Base-by-base conservation (phyloP, 768 basidiomycete species). In the Trametes punicea region DNA sequence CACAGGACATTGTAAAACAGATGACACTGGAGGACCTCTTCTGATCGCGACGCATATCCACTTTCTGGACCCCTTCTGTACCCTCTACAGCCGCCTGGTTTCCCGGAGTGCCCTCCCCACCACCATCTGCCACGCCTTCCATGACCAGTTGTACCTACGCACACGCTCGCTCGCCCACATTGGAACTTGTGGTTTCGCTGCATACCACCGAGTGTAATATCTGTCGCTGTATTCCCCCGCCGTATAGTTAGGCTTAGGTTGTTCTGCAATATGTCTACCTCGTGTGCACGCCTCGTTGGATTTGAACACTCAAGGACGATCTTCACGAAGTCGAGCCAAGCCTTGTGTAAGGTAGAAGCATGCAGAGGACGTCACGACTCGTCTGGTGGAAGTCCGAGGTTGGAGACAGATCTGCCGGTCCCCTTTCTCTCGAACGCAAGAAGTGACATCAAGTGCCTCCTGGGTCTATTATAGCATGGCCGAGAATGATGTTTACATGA, bases 11-110 rank as follows among this genome's bases (percentile, higher is more conserved):
- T 66, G 93, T 97, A 64, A 98, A 98, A 74, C 94, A 96, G 80
- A 96, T 98, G 94, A 96, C 94, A 25, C 78, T 96, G 55, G 93
- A 96, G 74, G 93, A 96, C 67, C 75, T 94, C 61, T 97, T 95
- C 76, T 95, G 63, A 57, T 49, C 46, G 33, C 23, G 16, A 21
- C 15, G 16, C 11, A 15, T n/a, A 39, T 36, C 25, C 13, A 7
- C 20, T 25, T 8, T 6, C 16, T 46, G 31, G 13, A 16, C 18
- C 18, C 38, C 23, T 6, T 41, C 16, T n/a, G n/a, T n/a, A n/a
- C n/a, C n/a, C n/a, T n/a, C n/a, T n/a, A n/a, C n/a, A n/a, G n/a
- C n/a, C n/a, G n/a, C n/a, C n/a, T n/a, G n/a, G n/a, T 40, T 20
- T 25, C 55, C 20, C 13, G 38, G 23, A 23, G 26, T 25, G 16